These are phyloP conservation scores for Aspergillus conjunctus DNA, from an alignment of 495 filamentous ascomycete genomes.

Conservation along the genomic window DNA sequence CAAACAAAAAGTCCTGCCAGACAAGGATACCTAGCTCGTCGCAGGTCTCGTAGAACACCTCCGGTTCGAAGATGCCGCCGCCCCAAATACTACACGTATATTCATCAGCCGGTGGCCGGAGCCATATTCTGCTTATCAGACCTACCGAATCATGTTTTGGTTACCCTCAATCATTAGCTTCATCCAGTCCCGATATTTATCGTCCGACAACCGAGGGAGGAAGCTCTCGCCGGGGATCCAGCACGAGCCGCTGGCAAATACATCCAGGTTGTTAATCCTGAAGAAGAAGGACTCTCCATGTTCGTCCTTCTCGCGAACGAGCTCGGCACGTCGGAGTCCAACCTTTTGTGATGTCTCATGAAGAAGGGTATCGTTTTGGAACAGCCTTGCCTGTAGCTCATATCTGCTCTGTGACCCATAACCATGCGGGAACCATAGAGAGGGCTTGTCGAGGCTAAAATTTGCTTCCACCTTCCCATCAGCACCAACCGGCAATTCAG, in stretches of 20 bases:
- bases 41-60: constrained; percentile 67
- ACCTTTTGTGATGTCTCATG: constrained; percentile 1
- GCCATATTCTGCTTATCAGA: neutral
- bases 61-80: constrained; percentile 69
- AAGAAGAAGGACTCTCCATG: constrained; percentile 16
- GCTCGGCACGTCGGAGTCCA: constrained; percentile 4
- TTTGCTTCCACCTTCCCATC: neutral
- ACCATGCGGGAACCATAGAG: constrained; percentile 18
- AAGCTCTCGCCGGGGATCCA: constrained; percentile 21
- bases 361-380: neutral
- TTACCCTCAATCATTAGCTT: constrained; percentile 47
- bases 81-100: constrained; percentile 56
- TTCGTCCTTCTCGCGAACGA: constrained; percentile 12
- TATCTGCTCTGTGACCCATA: constrained; percentile 13
- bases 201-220: constrained; percentile 8
- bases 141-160: constrained; percentile 63
- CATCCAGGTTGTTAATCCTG: constrained; percentile 13
- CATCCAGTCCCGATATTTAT: constrained; percentile 7
- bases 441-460: constrained; percentile 2
- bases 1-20: constrained; percentile 74
- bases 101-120: neutral
- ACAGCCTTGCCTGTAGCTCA: constrained; percentile 3
- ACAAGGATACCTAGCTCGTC: constrained; percentile 68
- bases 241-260: constrained; percentile 16
- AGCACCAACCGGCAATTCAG: neutral